A percentile compares a stretch with the other conserved stretches of the same genome.
Conservation (phyloP, 108 stramenopile species). For the Cyclotella atomus region DNA sequence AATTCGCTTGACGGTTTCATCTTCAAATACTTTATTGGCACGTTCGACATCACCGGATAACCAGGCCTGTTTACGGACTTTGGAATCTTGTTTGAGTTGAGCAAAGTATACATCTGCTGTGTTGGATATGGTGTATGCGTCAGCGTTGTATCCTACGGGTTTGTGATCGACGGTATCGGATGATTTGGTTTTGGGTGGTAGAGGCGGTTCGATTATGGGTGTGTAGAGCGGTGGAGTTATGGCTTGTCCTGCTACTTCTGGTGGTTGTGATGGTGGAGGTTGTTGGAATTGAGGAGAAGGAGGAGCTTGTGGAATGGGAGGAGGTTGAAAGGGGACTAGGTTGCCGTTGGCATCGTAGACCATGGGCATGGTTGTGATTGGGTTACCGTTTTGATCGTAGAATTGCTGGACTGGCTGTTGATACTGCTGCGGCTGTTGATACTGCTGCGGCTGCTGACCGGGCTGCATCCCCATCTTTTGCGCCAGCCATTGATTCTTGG, state of each 20-base stretch:
- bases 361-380: conserved; percentile 36
- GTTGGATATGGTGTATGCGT: conserved; percentile 75
- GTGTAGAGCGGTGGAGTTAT: conserved; percentile 6
- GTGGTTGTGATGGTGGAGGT: conserved; percentile 44
- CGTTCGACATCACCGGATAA: conserved; percentile 58
- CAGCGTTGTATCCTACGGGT: conserved; percentile 36
- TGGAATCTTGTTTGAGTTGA: conserved; percentile 83
- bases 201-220: conserved; percentile 23
- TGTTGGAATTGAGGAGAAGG: conserved; percentile 34
- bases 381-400: conserved; percentile 43
- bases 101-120: conserved; percentile 88
- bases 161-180: conserved; percentile 13
- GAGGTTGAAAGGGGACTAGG: conserved; percentile 32
- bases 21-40: conserved; percentile 71
- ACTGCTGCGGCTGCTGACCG: not conserved
- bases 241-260: conserved; percentile 53
- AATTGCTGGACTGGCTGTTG: conserved; percentile 22
- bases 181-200: conserved; percentile 32
- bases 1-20: conserved; percentile 58
- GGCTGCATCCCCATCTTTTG: conserved; percentile 18
- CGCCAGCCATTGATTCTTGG: conserved; percentile 31
- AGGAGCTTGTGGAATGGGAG: no score
- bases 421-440: conserved; percentile 3
- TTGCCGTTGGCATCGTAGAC: conserved; percentile 45
- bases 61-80: conserved; percentile 69